A percentile compares a stretch with the other conserved stretches of the same genome.
phyloP scores from a whole-genome alignment of 225 moss, liverwort and hornwort genomes.

The Asterella californica region DNA sequence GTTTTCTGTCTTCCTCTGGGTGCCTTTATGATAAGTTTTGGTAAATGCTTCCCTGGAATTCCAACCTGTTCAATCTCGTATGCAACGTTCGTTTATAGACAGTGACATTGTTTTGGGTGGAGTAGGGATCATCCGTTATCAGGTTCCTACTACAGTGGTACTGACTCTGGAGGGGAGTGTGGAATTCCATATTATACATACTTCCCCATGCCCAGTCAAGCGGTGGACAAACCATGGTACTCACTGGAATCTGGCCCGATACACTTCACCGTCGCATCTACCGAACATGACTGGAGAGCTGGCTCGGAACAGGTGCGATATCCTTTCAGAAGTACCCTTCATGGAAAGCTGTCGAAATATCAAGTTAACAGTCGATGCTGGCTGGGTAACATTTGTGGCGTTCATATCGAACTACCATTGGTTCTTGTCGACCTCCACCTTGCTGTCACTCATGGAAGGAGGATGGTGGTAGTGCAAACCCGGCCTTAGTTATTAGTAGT shows the following conservation, averaged over 20 bases:
- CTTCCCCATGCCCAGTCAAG: constrained; percentile 70
- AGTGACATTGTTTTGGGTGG: neutral
- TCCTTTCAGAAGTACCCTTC: neutral
- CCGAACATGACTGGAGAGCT: constrained; percentile 52
- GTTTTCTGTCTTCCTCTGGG: no score
- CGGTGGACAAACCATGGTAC: constrained; percentile 73
- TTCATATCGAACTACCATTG: no score
- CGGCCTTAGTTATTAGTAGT: no score
- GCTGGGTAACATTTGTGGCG: no score
- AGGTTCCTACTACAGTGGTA: constrained; percentile 52
- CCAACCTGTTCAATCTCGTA: neutral
- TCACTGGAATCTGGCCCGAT: constrained; percentile 63
- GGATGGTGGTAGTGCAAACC: no score
- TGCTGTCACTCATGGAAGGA: no score
- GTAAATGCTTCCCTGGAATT: neutral
- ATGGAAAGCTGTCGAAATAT: neutral
- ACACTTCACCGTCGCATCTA: constrained; percentile 68
- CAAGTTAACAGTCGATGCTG: no score
- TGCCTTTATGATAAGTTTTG: neutral
- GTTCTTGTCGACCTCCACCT: no score
- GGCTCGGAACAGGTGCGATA: constrained; percentile 55
- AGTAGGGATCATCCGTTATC: constrained; percentile 68
- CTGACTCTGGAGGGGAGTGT: constrained; percentile 72
- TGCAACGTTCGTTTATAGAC: neutral
- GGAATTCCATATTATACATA: constrained; percentile 69